Evolutionary conservation across 148 eudicot genomes (phyloP), one percentile per base, ranked within the genome.

Genomic region (Rhododendron williamsianum): DNA sequence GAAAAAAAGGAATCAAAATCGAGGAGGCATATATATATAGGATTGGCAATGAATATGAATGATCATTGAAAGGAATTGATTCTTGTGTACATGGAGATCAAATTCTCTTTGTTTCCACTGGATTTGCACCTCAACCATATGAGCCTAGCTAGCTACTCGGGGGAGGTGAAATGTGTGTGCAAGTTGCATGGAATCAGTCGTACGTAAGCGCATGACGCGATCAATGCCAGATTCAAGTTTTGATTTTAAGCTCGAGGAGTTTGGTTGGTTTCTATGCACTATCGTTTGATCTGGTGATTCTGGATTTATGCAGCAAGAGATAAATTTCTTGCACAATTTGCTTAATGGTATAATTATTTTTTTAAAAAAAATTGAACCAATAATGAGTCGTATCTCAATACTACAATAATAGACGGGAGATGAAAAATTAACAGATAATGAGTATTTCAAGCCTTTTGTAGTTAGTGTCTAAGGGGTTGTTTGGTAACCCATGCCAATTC

Each of bases 91-190:
- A 49, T 74, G 10, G n/a, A 74, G 48, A 49, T 54, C 71, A 78
- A 45, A 78, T 43, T n/a, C 80, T 51, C 71, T 58, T 65, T 81
- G 13, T 52, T 86, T 72, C 73, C 73, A 27, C 69, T 41, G 18
- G 36, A 25, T 87, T 86, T 84, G 69, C 76, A 76, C 85, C 87
- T 88, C 81, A 88, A 82, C 91, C 82, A 78, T 73, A 90, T 84
- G 79, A 78, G 86, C 87, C 90, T 58, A 10, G 72, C 27, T 63
- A 23, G 27, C 35, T 86, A n/a, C 87, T 83, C 78, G 54, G 86
- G 86, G 83, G 49, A 18, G 84, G 82, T 35, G 73, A 69, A 65
- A 69, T 27, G 9, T 12, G 36, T 72, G 43, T 72, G 77, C 80
- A 76, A 85, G 30, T 77, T 52, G 83, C 12, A 65, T 38, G 71